Evolutionary conservation across 768 basidiomycete genomes (phyloP).

Genomic region (Hygrophorus pudorinus): DNA sequence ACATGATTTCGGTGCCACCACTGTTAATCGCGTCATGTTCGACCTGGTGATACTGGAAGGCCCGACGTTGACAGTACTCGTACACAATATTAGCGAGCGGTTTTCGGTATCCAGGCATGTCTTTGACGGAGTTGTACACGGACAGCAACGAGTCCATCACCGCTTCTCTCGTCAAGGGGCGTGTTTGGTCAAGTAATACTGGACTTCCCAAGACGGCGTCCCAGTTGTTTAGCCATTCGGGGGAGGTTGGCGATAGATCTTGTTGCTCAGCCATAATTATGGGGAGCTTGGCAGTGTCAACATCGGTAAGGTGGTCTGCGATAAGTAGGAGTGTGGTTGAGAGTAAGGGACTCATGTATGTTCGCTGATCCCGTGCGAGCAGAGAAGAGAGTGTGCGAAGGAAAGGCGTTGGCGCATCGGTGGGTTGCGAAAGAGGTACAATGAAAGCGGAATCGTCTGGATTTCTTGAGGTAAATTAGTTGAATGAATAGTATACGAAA

Average conservation of each 20-base stretch:
- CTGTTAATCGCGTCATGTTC: conserved; percentile 20
- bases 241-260: conserved; percentile 59
- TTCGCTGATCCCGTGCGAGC: conserved; percentile 51
- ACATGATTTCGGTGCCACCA: conserved; percentile 34
- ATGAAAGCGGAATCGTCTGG: conserved; percentile 33
- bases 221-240: conserved; percentile 68
- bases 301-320: conserved; percentile 59
- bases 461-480: conserved; percentile 20
- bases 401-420: conserved; percentile 48
- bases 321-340: conserved; percentile 56
- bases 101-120: conserved; percentile 56
- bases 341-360: conserved; percentile 49
- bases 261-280: conserved; percentile 55
- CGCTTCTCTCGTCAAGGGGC: conserved; percentile 44
- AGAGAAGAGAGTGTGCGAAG: conserved; percentile 54
- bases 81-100: conserved; percentile 44
- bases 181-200: conserved; percentile 28
- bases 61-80: conserved; percentile 33
- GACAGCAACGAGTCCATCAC: conserved; percentile 47
- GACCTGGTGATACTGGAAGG: conserved; percentile 17
- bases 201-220: conserved; percentile 40
- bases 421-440: conserved; percentile 45
- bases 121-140: conserved; percentile 58
- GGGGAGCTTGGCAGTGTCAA: conserved; percentile 55
- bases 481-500: conserved; percentile 3